Percentiles rank a stretch among this genome's conserved stretches.
These are phyloP conservation scores for Cucurbita pepo DNA, from an alignment of 306 rosid species.

Conservation along the genomic window DNA sequence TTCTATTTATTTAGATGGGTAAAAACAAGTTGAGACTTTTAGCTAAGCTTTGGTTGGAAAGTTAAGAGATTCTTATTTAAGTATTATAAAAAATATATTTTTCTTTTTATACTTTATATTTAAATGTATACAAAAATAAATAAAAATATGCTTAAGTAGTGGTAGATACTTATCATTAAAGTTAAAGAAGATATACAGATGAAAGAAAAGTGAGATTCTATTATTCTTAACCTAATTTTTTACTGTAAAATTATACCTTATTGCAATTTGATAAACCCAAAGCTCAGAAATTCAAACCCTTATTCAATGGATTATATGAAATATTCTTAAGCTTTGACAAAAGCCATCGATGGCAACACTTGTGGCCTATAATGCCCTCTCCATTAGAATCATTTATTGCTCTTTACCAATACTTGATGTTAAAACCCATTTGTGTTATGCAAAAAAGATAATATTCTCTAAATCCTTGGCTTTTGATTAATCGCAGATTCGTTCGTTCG, in stretches of 20 bases:
- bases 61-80: background rate
- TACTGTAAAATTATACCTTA: slow-evolving; percentile 14
- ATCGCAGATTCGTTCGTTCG: background rate
- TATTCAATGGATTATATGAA: slow-evolving; percentile 25
- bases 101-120: background rate
- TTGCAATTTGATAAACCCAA: slow-evolving; percentile 11
- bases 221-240: slow-evolving; percentile 29
- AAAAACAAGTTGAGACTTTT: background rate
- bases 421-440: background rate
- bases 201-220: slow-evolving; percentile 16
- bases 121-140: background rate
- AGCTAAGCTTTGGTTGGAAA: background rate
- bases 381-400: slow-evolving; percentile 26
- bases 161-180: slow-evolving; percentile 2
- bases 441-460: background rate
- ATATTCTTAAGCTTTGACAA: slow-evolving; percentile 54
- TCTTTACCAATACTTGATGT: background rate
- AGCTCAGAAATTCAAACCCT: slow-evolving; percentile 18
- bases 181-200: slow-evolving; percentile 1
- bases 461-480: background rate
- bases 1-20: no score
- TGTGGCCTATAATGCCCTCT: slow-evolving; percentile 42
- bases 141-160: background rate
- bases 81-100: background rate
- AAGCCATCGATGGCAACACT: slow-evolving; percentile 45